Percentiles rank a stretch among this genome's conserved stretches.
These are phyloP conservation scores for Psilocybe cyanescens DNA, from an alignment of 768 basidiomycete species.

Conservation along the genomic window DNA sequence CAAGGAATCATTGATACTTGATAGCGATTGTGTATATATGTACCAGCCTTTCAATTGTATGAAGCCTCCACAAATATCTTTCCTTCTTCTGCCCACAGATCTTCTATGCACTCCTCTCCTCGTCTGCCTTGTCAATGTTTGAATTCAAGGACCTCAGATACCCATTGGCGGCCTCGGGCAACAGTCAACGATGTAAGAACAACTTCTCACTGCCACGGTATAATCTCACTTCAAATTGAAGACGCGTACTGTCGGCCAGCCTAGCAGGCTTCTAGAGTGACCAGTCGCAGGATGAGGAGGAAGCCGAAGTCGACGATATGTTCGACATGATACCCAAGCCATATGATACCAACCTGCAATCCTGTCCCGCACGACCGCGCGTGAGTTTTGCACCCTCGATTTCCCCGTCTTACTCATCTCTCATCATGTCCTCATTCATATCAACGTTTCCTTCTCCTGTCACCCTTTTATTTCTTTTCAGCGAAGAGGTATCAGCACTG, in stretches of 20 bases:
- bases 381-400: conserved; percentile 23
- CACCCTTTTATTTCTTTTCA: conserved; percentile 31
- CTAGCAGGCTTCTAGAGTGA: conserved; percentile 29
- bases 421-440: conserved; percentile 36
- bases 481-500: conserved; percentile 35
- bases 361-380: conserved; percentile 37
- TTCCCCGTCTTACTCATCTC: background rate
- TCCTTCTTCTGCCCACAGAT: no score
- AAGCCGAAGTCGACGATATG: conserved; percentile 36
- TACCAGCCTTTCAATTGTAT: no score
- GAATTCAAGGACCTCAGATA: conserved; percentile 13
- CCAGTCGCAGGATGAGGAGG: conserved; percentile 1
- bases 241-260: conserved; percentile 34
- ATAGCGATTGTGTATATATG: no score
- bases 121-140: no score
- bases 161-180: conserved; percentile 30
- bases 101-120: no score
- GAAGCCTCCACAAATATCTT: no score
- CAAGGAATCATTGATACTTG: background rate
- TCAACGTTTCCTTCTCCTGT: conserved; percentile 28
- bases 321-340: conserved; percentile 37
- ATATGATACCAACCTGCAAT: conserved; percentile 31
- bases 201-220: conserved; percentile 15
- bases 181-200: conserved; percentile 12
- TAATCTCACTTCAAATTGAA: conserved; percentile 16